Conservation (phyloP, 257 asterid genomes). For the Solanum gracilifrons region DNA sequence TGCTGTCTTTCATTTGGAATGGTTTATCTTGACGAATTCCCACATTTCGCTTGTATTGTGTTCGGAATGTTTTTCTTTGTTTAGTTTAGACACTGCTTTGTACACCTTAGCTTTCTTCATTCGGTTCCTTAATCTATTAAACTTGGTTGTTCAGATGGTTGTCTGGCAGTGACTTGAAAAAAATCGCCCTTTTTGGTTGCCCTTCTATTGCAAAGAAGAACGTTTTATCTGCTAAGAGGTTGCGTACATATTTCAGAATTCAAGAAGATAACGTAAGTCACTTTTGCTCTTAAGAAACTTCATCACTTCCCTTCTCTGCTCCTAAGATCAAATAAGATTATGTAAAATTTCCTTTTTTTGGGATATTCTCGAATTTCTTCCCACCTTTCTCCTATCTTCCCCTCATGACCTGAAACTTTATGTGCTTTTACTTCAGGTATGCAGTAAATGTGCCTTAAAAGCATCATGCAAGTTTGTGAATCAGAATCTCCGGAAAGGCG, state of each 20-base stretch:
- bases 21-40: neutral
- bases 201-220: conserved; percentile 42
- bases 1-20: neutral
- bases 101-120: neutral
- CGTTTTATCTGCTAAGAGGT: conserved; percentile 42
- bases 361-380: neutral
- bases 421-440: conserved; percentile 45
- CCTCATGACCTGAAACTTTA: neutral
- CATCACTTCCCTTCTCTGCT: neutral
- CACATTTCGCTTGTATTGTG: neutral
- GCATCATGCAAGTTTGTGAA: conserved; percentile 43
- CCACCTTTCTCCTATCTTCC: neutral
- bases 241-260: conserved; percentile 58
- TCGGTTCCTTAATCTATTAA: conserved; percentile 6
- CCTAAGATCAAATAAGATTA: neutral
- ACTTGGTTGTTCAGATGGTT: conserved; percentile 56
- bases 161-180: conserved; percentile 73
- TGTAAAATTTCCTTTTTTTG: neutral
- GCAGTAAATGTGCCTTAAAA: conserved; percentile 48
- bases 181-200: conserved; percentile 70
- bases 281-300: neutral
- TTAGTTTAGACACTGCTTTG: neutral
- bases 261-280: conserved; percentile 54
- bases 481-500: conserved; percentile 16
- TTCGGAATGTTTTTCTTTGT: neutral